phyloP scores from a whole-genome alignment of 2,329 filamentous ascomycete genomes.

The Diplodia corticola region DNA sequence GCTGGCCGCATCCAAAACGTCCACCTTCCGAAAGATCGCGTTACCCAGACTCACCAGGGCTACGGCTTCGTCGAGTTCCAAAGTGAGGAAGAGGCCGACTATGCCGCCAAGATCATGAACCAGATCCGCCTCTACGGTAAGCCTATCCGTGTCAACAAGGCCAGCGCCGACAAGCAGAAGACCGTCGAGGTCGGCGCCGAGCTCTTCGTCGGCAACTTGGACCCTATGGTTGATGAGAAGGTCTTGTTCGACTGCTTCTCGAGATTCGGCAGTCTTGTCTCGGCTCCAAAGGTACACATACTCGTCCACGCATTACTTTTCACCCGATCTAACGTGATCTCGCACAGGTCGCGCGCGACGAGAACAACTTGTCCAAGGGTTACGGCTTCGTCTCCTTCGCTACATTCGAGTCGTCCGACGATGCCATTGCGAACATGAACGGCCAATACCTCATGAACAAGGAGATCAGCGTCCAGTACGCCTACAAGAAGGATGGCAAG shows the following conservation, averaged over 20 bases:
- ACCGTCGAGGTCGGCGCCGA: conserved; percentile 92
- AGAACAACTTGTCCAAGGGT: conserved; percentile 84
- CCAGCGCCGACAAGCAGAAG: conserved; percentile 89
- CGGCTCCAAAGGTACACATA: conserved; percentile 72
- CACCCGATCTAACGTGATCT: not conserved
- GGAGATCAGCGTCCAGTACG: conserved; percentile 94
- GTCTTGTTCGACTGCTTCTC: conserved; percentile 93
- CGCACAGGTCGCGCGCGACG: conserved; percentile 71
- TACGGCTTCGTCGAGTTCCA: conserved; percentile 99
- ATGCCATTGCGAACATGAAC: conserved; percentile 88
- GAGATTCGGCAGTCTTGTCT: conserved; percentile 83
- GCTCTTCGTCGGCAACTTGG: conserved; percentile 94
- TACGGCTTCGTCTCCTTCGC: conserved; percentile 95
- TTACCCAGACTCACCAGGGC: conserved; percentile 94
- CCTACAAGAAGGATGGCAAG: conserved; percentile 99
- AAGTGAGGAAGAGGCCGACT: conserved; percentile 92
- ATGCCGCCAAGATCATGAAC: conserved; percentile 95
- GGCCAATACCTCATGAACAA: conserved; percentile 97
- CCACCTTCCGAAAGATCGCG: conserved; percentile 95
- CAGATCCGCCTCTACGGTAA: conserved; percentile 91
- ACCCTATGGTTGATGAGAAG: conserved; percentile 93
- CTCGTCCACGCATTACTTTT: too few species aligned
- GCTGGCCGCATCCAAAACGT: conserved; percentile 97
- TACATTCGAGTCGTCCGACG: conserved; percentile 91
- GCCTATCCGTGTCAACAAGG: conserved; percentile 95